phyloP scores from a whole-genome alignment of 75 land plant species.

The Larix kaempferi region DNA sequence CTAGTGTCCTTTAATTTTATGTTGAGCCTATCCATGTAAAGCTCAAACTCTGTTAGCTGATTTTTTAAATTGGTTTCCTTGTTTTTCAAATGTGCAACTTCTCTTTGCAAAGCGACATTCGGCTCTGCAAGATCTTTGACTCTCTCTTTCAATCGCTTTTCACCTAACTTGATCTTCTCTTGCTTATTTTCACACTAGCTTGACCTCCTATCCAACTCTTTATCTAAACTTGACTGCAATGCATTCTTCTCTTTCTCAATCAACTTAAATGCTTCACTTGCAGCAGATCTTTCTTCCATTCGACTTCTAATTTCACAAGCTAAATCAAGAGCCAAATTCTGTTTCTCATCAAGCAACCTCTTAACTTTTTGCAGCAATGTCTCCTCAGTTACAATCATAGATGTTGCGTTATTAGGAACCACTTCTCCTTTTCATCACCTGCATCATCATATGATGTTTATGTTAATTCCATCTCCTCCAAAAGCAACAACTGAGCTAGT shows the following conservation, averaged over 20 bases:
- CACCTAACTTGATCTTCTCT: conserved; percentile 61
- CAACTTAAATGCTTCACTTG: conserved; percentile 44
- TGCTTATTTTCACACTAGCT: conserved; percentile 57
- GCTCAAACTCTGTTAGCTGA: conserved; percentile 23
- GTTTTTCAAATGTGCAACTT: conserved; percentile 48
- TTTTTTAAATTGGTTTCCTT: conserved; percentile 38
- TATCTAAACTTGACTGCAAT: conserved; percentile 48
- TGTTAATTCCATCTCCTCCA: conserved; percentile 26
- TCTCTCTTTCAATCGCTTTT: conserved; percentile 64
- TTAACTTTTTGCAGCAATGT: conserved; percentile 30
- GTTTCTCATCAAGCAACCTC: conserved; percentile 45
- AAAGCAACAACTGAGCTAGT: conserved; percentile 16
- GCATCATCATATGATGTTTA: conserved; percentile 3
- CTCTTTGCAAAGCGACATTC: conserved; percentile 81
- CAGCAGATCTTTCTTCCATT: conserved; percentile 46
- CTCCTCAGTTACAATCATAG: conserved; percentile 26
- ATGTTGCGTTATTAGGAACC: background rate
- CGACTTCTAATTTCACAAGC: conserved; percentile 41
- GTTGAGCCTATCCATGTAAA: conserved; percentile 24
- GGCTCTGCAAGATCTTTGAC: conserved; percentile 83
- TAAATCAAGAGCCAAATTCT: conserved; percentile 54
- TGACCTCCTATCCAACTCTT: conserved; percentile 76
- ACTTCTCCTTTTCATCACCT: background rate
- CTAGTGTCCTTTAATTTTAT: conserved; percentile 27
- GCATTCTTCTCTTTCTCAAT: conserved; percentile 73